Evolutionary conservation across 257 asterid genomes (phyloP).

Genomic region (Solanum chilense): DNA sequence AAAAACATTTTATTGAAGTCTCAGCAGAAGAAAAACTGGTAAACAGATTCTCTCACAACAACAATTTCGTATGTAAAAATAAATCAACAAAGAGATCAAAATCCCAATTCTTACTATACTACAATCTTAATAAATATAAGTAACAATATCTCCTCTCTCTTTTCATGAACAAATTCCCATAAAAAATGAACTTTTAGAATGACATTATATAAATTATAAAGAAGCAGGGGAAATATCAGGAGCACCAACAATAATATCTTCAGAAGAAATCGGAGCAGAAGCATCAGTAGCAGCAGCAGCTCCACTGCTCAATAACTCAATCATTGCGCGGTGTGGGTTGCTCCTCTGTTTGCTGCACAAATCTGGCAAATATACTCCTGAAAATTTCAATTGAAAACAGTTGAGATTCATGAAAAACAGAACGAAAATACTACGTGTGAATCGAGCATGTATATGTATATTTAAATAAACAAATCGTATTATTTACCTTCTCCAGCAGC

Average conservation of each 20-base stretch:
- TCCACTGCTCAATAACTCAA: conserved; percentile 42
- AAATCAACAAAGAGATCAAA: background rate
- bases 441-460: no score
- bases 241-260: background rate
- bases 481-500: conserved; percentile 23
- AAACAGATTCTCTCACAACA: background rate
- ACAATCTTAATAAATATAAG: background rate
- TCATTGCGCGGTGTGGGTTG: conserved; percentile 47
- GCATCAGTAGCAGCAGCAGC: conserved; percentile 4
- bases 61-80: background rate
- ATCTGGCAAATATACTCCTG: conserved; percentile 54
- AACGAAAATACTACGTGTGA: no score
- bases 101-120: background rate
- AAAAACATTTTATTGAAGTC: background rate
- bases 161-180: background rate
- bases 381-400: background rate
- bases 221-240: background rate
- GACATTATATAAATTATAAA: background rate
- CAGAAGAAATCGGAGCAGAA: background rate
- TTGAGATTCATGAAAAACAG: no score
- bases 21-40: background rate
- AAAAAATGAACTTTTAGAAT: background rate
- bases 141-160: background rate
- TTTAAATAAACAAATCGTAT: background rate
- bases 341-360: conserved; percentile 36